Evolutionary conservation across 2,329 filamentous ascomycete genomes (phyloP), one percentile per base, ranked within the genome.

Genomic region (Chaetomium sp.): DNA sequence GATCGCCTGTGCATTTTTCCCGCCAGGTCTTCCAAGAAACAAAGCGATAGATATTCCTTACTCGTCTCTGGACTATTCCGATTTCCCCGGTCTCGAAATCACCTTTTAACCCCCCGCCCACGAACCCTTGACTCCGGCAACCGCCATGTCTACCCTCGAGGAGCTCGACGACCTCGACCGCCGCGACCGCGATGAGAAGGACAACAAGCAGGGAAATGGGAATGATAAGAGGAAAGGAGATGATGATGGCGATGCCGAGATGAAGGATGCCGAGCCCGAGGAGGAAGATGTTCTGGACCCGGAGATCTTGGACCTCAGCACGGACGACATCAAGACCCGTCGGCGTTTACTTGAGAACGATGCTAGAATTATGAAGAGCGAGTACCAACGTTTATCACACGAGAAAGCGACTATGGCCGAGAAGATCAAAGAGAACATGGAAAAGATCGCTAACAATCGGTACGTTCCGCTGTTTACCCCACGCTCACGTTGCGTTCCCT

Each of bases 401-500:
- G 94, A 99, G 76, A 96, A 96, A 77, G 85, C 87, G 49, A 86
- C 89, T 49, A 99, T 99, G 94, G 85, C 86, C 56, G 92, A 97
- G 74, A 97, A 96, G 79, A 97, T 99, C 74, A 97, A 96, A 80
- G 94, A 99, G 71, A 99, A 99, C 69, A 77, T 89, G 68, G 95
- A 99, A 65, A 99, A 99, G 83, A 99, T 99, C 68, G 91, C 95
- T 64, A 97, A 99, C 76, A 99, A 99, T 79, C 84, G 91, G 91
- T 95, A 77, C 64, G 79, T 65, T 47, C 8, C 46, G 54, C 37
- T 27, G 19, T 27, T 27, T 27, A 27, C 19, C 19, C 19, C 19
- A 27, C 19, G 19, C 19, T 27, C 19, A 27, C 43, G 38, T 14
- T 44, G 36, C 12, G 12, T 40, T 7, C 4, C 7, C 43, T 41